Evolutionary conservation across 2,329 filamentous ascomycete genomes (phyloP).

Genomic region (Trichophyton simii): DNA sequence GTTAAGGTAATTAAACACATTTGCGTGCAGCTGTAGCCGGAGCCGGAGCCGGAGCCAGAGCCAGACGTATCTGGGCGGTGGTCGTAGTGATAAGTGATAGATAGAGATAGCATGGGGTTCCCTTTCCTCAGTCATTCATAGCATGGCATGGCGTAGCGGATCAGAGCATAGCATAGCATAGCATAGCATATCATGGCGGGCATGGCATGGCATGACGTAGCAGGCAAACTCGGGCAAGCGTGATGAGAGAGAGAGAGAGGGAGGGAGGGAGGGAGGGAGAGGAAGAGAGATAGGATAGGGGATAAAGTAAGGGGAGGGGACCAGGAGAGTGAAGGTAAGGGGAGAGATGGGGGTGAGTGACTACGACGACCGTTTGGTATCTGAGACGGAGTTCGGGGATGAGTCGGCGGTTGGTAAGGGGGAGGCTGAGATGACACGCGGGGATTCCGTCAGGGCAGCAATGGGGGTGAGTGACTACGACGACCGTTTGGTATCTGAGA

Average conservation of each 20-base stretch:
- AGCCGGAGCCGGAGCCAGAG: not conserved
- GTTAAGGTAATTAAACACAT: not conserved
- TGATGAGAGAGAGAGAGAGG: too few species aligned
- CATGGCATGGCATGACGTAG: too few species aligned
- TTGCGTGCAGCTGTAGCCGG: not conserved
- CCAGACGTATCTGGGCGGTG: not conserved
- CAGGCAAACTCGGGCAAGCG: too few species aligned
- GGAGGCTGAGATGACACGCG: slow-evolving; percentile 22
- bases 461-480: slow-evolving; percentile 4
- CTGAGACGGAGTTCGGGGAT: slow-evolving; percentile 9
- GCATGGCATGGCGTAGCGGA: too few species aligned
- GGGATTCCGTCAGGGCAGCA: not conserved
- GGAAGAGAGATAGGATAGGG: too few species aligned
- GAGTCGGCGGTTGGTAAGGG: slow-evolving; percentile 28
- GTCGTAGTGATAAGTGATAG: not conserved
- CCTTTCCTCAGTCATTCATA: not conserved
- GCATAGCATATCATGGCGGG: too few species aligned
- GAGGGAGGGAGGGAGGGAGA: too few species aligned
- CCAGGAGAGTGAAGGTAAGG: too few species aligned
- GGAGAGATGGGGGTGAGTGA: not conserved
- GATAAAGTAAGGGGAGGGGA: too few species aligned
- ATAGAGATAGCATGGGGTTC: not conserved
- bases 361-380: not conserved
- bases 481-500: not conserved
- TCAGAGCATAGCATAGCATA: too few species aligned